Base-by-base conservation (phyloP, 805 yeast genomes). In the Teunomyces panamensis region DNA sequence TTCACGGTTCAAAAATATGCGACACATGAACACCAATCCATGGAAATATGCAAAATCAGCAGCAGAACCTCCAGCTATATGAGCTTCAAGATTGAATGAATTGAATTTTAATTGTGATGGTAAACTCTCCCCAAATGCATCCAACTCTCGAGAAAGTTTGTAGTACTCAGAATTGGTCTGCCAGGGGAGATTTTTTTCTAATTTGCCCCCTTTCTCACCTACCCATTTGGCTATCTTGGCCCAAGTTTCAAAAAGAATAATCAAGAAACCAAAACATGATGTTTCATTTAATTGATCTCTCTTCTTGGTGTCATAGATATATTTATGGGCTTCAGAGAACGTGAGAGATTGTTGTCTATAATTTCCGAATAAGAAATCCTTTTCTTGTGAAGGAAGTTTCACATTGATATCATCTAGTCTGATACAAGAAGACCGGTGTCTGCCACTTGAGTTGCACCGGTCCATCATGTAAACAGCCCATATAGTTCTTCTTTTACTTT, bases 401-500 rank as follows among this genome's bases (percentile, higher is more conserved):
- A 68, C 56, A 6, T 56, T 49, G 14, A 70, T 66, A 45, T 68
- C 71, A 14, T 65, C 67, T 20, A 68, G 54, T 45, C 57, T 56
- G 4, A 70, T 59, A 27, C 70, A 65, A 13, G 69, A 58, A 8
- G 65, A 58, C 28, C 74, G 48, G 29, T 62, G 56, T 43, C 69
- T 50, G 3, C 73, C 73, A 49, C 71, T 63, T 7, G 71, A 62
- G 32, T 63, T 69, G 47, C 74, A 68, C 32, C 73, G 47, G 50
- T 71, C 76, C 74, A 71, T 68, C 73, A 71, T 68, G 45, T 64
- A 69, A 9, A 69, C 72, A 3, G 68, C 52, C 76, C 76, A 71
- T 3, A 71, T 54, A 3, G 76, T 69, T 39, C 76, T 50, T 30
- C 73, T 42, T 50, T 67, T 62, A 27, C 63, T 56, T 45, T 71